Evolutionary conservation across 179 eudicot species (phyloP), one percentile per base, ranked within the genome.

Genomic region (Sideroxylon spinosum): DNA sequence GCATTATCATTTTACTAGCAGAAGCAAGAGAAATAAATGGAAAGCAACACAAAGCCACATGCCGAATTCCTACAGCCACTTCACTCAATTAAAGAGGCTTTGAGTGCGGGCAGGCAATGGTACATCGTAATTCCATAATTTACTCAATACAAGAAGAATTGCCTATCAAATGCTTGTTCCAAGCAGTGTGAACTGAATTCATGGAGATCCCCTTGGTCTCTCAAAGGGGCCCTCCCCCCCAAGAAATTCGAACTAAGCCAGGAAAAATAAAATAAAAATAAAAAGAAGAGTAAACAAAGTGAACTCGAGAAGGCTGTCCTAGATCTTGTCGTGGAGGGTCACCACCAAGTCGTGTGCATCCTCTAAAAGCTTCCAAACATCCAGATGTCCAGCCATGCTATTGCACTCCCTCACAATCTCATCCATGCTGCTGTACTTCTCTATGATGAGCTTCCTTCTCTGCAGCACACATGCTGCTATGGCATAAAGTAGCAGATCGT

Each of bases 291-390:
- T 44, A 8, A 68, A 12, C 52, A 61, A 60, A 7, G 56, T 53
- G 5, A 19, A 10, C 62, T 6, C 20, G 29, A 23, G 59, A 60
- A 7, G 56, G 52, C 63, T 63, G 48, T 55, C 46, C 81, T 84
- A 82, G 29, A 90, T 83, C 84, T 90, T 90, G 73, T 88, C 87
- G 73, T 90, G 91, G 65, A 90, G 89, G 49, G 81, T 83, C 44
- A 82, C 86, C 57, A 90, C 91, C 87, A 90, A 81, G 65, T 86
- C 89, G 74, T 90, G 93, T 13, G 93, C 93, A 73, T 90, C 90
- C 52, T 88, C 88, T 44, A 90, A 68, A 44, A 90, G 93, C 80
- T 88, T 90, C 91, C 93, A 88, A 44, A 90, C 91, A 79, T 90
- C 91, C 48, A 90, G 81, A 64, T 88, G 86, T 9, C 93, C 93